phyloP scores from a whole-genome alignment of 768 basidiomycete genomes.

The Dioszegia hungarica region DNA sequence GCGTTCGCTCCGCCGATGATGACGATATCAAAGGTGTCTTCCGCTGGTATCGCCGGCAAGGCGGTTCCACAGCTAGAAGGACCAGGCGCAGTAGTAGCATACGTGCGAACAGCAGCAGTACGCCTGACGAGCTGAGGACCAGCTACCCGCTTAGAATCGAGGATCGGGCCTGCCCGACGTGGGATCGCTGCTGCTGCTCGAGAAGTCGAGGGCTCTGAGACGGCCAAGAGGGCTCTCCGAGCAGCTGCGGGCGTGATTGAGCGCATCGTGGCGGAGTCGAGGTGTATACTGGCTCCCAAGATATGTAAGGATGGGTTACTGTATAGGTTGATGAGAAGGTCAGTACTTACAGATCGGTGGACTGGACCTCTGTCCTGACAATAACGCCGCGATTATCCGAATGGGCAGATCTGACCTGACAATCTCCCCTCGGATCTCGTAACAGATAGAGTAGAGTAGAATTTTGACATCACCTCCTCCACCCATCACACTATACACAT shows the following conservation, averaged over 20 bases:
- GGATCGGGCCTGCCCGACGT: neutral
- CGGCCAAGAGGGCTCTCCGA: neutral
- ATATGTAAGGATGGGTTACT: too few relatives aligned
- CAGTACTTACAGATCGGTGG: too few relatives aligned
- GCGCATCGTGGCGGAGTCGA: neutral
- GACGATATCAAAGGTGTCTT: conserved; percentile 66
- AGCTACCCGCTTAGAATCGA: too few relatives aligned
- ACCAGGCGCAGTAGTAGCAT: too few relatives aligned
- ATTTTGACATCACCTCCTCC: neutral
- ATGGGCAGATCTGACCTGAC: neutral
- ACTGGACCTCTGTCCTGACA: too few relatives aligned
- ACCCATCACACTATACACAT: neutral
- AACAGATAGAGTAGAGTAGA: neutral
- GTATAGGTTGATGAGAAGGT: too few relatives aligned
- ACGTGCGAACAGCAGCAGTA: too few relatives aligned
- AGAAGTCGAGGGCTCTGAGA: conserved; percentile 3
- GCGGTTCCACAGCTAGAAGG: neutral
- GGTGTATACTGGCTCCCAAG: too few relatives aligned
- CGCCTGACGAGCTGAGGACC: too few relatives aligned
- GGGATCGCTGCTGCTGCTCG: neutral
- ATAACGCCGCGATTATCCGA: conserved; percentile 6
- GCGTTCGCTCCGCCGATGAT: conserved; percentile 93
- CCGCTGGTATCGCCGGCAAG: conserved; percentile 17
- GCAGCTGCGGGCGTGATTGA: neutral
- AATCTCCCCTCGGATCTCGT: neutral